Conservation (phyloP, 768 basidiomycete genomes). For the Cystofilobasidium bisporidii region DNA sequence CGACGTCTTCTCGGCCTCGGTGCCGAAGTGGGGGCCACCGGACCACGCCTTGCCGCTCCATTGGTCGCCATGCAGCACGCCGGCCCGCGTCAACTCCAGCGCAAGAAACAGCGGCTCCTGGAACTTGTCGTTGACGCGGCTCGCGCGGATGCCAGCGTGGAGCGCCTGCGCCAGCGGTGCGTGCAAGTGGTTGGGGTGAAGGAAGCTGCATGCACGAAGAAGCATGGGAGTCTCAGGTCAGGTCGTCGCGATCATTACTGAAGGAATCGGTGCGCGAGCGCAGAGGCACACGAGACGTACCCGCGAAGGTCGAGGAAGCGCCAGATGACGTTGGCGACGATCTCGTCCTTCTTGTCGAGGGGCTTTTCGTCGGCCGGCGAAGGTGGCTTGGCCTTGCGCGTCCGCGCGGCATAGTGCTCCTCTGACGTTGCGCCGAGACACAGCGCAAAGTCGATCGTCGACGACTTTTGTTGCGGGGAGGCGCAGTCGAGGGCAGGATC, state of each 20-base stretch:
- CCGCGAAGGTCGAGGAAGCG: slow-evolving; percentile 91
- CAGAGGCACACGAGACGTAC: slow-evolving; percentile 47
- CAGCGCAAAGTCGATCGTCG: slow-evolving; percentile 91
- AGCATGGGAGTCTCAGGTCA: too few relatives aligned
- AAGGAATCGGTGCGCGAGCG: too few relatives aligned
- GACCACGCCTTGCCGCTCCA: slow-evolving; percentile 83
- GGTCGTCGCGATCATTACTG: too few relatives aligned
- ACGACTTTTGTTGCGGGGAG: slow-evolving; percentile 55
- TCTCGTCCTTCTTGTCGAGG: slow-evolving; percentile 94
- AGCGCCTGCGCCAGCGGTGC: slow-evolving; percentile 85
- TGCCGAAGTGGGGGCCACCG: slow-evolving; percentile 90
- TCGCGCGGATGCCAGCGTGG: slow-evolving; percentile 64
- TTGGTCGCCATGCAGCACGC: slow-evolving; percentile 86
- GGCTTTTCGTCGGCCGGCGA: slow-evolving; percentile 36
- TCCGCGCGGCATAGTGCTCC: slow-evolving; percentile 70
- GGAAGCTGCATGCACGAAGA: slow-evolving; percentile 76
- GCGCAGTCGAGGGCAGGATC: neutral
- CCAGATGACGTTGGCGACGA: slow-evolving; percentile 97
- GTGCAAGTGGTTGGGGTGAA: slow-evolving; percentile 77
- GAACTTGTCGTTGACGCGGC: slow-evolving; percentile 92
- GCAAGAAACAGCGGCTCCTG: slow-evolving; percentile 93
- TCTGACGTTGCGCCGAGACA: slow-evolving; percentile 82
- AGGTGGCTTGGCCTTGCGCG: slow-evolving; percentile 48
- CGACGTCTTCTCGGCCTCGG: slow-evolving; percentile 83
- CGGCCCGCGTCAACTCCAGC: slow-evolving; percentile 89